Percentiles rank a stretch among this genome's conserved stretches.
phyloP scores from a whole-genome alignment of 2,329 filamentous ascomycete species.

The Alternaria burnsii region DNA sequence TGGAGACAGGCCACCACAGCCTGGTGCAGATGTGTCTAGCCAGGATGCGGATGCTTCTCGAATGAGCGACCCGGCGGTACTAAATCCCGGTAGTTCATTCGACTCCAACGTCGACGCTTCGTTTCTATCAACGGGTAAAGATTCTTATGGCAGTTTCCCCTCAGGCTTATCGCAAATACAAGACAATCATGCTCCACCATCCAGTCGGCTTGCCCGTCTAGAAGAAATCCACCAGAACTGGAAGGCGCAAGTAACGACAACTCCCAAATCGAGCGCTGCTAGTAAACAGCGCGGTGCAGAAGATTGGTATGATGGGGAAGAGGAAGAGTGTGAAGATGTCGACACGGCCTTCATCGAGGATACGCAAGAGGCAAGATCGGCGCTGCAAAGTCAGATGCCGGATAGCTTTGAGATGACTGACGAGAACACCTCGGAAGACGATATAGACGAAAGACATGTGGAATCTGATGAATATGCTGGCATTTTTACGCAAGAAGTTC shows the following conservation, averaged over 20 bases:
- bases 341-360: constrained; percentile 51
- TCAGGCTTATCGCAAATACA: constrained; percentile 8
- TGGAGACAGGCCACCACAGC: neutral
- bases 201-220: constrained; percentile 36
- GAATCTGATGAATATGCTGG: constrained; percentile 3
- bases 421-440: constrained; percentile 22
- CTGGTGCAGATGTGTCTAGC: neutral
- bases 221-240: constrained; percentile 38
- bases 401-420: constrained; percentile 33
- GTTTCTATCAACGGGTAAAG: constrained; percentile 31
- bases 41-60: neutral
- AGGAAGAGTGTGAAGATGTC: constrained; percentile 4
- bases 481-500: neutral
- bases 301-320: neutral
- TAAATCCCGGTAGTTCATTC: neutral
- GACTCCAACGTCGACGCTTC: constrained; percentile 2
- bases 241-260: constrained; percentile 23
- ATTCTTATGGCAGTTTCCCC: constrained; percentile 48
- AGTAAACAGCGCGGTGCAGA: neutral
- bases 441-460: neutral
- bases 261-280: constrained; percentile 15
- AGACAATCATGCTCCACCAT: neutral
- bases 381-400: constrained; percentile 54
- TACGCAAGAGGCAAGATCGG: constrained; percentile 52
- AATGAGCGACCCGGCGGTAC: neutral